Evolutionary conservation across 805 yeast species (phyloP), one percentile per base, ranked within the genome.

Genomic region (Sugiyamaella chiloensis): DNA sequence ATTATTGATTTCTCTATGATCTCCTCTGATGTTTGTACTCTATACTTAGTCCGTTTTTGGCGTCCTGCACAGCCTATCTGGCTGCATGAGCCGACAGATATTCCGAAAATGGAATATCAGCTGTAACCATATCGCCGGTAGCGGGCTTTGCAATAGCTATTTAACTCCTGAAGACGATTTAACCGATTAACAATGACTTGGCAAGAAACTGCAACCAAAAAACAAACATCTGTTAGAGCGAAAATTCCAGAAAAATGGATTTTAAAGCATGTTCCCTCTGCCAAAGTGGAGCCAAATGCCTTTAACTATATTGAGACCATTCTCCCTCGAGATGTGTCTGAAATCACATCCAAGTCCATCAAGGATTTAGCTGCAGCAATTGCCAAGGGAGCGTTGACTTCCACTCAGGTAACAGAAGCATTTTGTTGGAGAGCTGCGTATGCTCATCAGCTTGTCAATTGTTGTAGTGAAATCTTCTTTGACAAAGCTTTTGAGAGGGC

Each of bases 401-500:
- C 83, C 0, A 60, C 63, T 0, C 70, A 73, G 36, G 81, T 80
- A 2, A 66, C 77, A 0, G 63, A 61, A 12, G 84, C 85, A 1
- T 81, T 74, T 60, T 72, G 78, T 47, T 79, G 79, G 55, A 61
- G 85, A 35, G 79, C 84, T 3, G 72, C 79, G 2, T 62, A 78
- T 17, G 81, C 81, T 0, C 83, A 79, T 51, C 84, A 80, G 54
- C 62, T 81, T 52, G 62, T 65, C 42, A 72, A 64, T 42, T 63
- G 46, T 55, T 70, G 46, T 29, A 52, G 67, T 17, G 68, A 64
- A 36, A 55, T 62, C 17, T 81, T 83, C 59, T 67, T 79, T 32
- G 79, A 77, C 9, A 76, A 76, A 51, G 89, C 87, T 6, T 65
- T 81, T 47, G 69, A 68, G 45, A 69, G 73, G 50, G 88, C 88